A percentile compares a stretch with the other conserved stretches of the same genome.
Evolutionary conservation across 495 filamentous ascomycete genomes (phyloP).

Genomic region (Penicillium crystallinum): DNA sequence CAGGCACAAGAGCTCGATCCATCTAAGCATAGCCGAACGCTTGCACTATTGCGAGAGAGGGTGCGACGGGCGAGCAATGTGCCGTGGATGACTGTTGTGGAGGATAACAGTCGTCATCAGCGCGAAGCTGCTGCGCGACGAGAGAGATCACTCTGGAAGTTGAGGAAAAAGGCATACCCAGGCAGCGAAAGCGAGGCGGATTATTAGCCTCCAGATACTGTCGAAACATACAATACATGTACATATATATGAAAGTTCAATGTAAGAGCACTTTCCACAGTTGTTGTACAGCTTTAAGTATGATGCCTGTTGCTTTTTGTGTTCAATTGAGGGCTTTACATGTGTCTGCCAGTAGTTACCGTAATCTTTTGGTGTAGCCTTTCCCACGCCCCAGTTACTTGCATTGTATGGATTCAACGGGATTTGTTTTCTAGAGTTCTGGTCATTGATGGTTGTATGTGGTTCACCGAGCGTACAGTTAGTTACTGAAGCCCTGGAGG

Average conservation of each 20-base stretch:
- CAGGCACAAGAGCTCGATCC: slow-evolving; percentile 3
- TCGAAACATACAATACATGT: neutral
- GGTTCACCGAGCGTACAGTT: too few species aligned
- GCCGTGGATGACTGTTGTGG: slow-evolving; percentile 45
- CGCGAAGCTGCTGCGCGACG: slow-evolving; percentile 29
- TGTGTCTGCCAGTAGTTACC: too few species aligned
- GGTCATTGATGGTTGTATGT: too few species aligned
- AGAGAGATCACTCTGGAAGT: slow-evolving; percentile 40
- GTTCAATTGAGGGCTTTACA: neutral
- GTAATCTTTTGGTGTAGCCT: too few species aligned
- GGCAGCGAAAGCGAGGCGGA: slow-evolving; percentile 41
- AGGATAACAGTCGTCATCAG: slow-evolving; percentile 31
- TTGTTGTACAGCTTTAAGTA: neutral
- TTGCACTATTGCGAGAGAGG: slow-evolving; percentile 28
- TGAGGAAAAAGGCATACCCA: slow-evolving; percentile 42
- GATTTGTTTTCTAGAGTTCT: too few species aligned
- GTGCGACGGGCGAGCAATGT: slow-evolving; percentile 38
- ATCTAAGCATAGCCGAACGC: slow-evolving; percentile 17
- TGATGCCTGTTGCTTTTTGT: neutral
- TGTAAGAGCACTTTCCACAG: neutral
- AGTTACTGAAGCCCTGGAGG: too few species aligned
- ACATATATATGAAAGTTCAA: neutral
- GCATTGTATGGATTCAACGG: too few species aligned
- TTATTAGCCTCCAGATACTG: slow-evolving; percentile 18
- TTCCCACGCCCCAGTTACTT: too few species aligned